Evolutionary conservation across 495 filamentous ascomycete species (phyloP).

Genomic region (Corynascus novoguineensis): DNA sequence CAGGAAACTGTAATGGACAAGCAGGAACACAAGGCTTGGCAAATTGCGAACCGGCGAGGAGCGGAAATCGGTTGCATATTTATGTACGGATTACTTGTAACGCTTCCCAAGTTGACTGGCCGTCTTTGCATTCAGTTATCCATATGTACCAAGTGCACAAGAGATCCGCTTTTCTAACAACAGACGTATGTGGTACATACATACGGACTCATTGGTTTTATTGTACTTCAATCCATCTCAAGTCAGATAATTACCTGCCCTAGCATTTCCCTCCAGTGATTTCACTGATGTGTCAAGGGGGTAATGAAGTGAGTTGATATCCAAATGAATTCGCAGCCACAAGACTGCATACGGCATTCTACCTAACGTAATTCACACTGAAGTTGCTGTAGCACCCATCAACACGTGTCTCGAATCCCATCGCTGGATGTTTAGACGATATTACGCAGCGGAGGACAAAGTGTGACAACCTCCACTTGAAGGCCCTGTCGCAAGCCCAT

Average conservation of each 20-base stretch:
- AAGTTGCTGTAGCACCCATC: background rate
- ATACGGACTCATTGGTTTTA: too few species aligned
- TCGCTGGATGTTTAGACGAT: background rate
- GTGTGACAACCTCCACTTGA: slow-evolving; percentile 11
- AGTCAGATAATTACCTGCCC: too few species aligned
- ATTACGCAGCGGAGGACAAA: background rate
- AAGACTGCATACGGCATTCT: too few species aligned
- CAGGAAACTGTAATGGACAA: slow-evolving; percentile 12
- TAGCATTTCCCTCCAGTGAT: too few species aligned
- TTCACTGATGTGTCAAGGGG: background rate
- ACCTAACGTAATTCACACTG: background rate
- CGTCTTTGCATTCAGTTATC: too few species aligned
- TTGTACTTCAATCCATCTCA: too few species aligned
- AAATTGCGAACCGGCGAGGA: background rate
- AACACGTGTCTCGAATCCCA: background rate
- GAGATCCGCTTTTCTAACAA: too few species aligned
- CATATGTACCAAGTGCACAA: too few species aligned
- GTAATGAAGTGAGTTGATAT: background rate
- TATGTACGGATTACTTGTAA: too few species aligned
- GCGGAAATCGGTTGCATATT: too few species aligned
- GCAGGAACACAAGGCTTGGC: slow-evolving; percentile 3
- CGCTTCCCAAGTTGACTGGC: too few species aligned
- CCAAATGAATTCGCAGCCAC: background rate
- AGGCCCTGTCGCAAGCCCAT: background rate
- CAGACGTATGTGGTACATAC: too few species aligned